phyloP scores from a whole-genome alignment of 108 stramenopile genomes.

The Pseudonitzschia delicatissima region DNA sequence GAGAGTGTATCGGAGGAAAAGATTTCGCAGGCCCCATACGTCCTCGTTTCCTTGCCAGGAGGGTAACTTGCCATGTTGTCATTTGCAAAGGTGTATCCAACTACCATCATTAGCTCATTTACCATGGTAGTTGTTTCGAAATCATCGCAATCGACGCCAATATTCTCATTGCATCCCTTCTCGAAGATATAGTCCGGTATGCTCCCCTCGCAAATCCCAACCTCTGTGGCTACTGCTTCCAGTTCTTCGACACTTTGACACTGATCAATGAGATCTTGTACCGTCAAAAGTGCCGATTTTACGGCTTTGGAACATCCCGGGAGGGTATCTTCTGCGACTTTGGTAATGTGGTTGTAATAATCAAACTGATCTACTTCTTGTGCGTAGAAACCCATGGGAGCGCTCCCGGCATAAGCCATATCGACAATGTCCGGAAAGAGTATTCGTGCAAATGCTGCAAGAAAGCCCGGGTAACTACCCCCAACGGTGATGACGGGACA shows the following conservation, averaged over 20 bases:
- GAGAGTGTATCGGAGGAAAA: slow-evolving; percentile 30
- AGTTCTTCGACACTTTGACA: slow-evolving; percentile 1
- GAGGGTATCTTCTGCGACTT: slow-evolving; percentile 51
- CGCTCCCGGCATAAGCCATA: slow-evolving; percentile 68
- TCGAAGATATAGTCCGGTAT: slow-evolving; percentile 48
- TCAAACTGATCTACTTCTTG: slow-evolving; percentile 56
- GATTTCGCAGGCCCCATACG: slow-evolving; percentile 56
- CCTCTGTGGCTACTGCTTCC: not conserved
- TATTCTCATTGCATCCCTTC: slow-evolving; percentile 17
- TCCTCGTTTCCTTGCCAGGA: slow-evolving; percentile 49
- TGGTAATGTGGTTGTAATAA: slow-evolving; percentile 72
- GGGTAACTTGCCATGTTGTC: slow-evolving; percentile 85
- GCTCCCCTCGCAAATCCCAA: slow-evolving; percentile 40
- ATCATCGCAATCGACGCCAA: not conserved
- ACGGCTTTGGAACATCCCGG: slow-evolving; percentile 52
- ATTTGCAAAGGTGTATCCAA: slow-evolving; percentile 84
- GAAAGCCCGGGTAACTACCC: slow-evolving; percentile 75
- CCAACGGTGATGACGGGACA: slow-evolving; percentile 81
- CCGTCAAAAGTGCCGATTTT: slow-evolving; percentile 4
- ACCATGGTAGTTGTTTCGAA: slow-evolving; percentile 13
- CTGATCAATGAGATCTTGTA: not conserved
- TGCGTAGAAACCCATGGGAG: slow-evolving; percentile 77
- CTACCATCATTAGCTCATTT: slow-evolving; percentile 79
- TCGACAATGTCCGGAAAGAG: slow-evolving; percentile 64
- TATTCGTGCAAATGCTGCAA: slow-evolving; percentile 65